Base-by-base conservation (phyloP, 1,139 yeast species). In the Candida anutae region DNA sequence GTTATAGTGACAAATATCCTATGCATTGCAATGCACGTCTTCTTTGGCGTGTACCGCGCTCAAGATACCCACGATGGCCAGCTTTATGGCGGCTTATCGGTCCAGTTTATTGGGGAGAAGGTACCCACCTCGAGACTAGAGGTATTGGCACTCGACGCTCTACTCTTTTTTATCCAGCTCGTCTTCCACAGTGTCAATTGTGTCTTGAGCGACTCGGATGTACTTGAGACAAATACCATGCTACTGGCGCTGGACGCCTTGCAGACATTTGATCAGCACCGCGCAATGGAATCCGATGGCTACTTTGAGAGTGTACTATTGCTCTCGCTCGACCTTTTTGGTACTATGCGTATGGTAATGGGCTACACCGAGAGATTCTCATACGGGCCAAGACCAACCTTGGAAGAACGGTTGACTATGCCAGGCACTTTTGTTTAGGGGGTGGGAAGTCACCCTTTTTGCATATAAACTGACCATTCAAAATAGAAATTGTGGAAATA, bases 101-200 rank as follows among this genome's bases (percentile, higher is more conserved):
- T 64, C 4, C 64, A 62, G 34, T 63, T 64, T 33, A 60, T 64
- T 12, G 71, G 71, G 0, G 71, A 65, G 32, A 36, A 56, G 23
- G 31, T 47, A 9, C 60, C 68, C 1, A 43, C 22, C 16, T 42
- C 50, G 5, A 27, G 47, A 19, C 20, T 50, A 4, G 61, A 53
- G 30, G 37, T 63, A 24, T 16, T 63, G 6, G 6, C 38, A 3
- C 45, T 48, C 16, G 71, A 65, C 33, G 18, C 47, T 3, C 20
- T 48, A 10, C 38, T 57, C 3, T 46, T 57, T 22, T 33, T 40
- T 6, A 22, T 48, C 6, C 69, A 62, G 34, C 33, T 59, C 27
- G 34, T 58, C 1, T 51, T 42, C 32, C 67, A 58, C 35, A 47
- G 50, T 28, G 32, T 64, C 13, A 50, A 50, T 50, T 58, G 62